Evolutionary conservation across 805 yeast genomes (phyloP), one percentile per base, ranked within the genome.

Genomic region (Blastobotrys chiropterorum): DNA sequence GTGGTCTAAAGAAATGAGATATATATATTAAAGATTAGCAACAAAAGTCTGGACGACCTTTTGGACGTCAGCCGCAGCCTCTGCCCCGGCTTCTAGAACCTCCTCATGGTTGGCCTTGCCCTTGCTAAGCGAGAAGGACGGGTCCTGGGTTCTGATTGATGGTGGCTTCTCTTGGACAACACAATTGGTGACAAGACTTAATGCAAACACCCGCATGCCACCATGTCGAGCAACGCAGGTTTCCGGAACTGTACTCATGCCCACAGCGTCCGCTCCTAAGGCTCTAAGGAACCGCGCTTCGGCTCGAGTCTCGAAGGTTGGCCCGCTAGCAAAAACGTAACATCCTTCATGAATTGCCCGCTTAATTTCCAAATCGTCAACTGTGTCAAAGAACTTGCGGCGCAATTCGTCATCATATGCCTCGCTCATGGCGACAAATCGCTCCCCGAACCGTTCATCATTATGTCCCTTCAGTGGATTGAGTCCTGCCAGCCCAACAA

Each of bases 241-340:
- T 68, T 92, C 99, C 0, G 99, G 97, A 34, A 92, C 97, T 0
- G 98, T 94, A 52, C 96, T 86, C 99, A 92, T 92, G 2, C 98
- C 98, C 1, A 90, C 98, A 0, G 94, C 86, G 67, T 92, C 98
- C 48, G 88, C 97, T 7, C 98, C 98, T 26, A 85, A 57, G 3
- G 71, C 59, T 54, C 81, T 68, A 46, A 92, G 72, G 75, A 83
- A 74, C 52, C 95, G 75, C n/a, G 85, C 85, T 71, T 92, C 99
- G 0, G 97, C 96, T 61, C 97, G 76, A 2, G 87, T 79, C 71
- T 92, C 99, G 68, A 85, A 92, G 1, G 97, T 87, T 3, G 99
- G 98, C 0, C 99, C 99, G 3, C 95, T 79, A 5, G 84, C 95
- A 68, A 79, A 90, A 49, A 78, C 79, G 63, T 92, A 92, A 1